These are phyloP conservation scores for Gymnopus androsaceus DNA, from an alignment of 1,284 basidiomycete genomes.

Conservation along the genomic window DNA sequence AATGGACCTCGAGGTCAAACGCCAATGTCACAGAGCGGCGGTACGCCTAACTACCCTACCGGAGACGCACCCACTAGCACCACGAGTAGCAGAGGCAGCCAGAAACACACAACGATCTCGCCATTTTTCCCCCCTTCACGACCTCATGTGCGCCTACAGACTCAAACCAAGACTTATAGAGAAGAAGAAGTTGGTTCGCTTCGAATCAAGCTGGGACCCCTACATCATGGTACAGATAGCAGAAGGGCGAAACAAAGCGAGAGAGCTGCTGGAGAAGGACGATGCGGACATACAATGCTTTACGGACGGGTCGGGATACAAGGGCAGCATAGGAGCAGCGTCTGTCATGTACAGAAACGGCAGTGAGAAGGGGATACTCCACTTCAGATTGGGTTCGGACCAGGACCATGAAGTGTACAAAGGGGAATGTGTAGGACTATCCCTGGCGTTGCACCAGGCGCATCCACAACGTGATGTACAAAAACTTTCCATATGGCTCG, in stretches of 20 bases:
- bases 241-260: slow-evolving; percentile 21
- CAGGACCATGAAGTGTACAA: background rate
- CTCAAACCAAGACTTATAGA: background rate
- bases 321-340: background rate
- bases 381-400: background rate
- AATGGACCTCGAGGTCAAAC: background rate
- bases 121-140: background rate
- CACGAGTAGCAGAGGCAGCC: background rate
- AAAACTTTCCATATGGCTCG: background rate
- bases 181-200: background rate
- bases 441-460: background rate
- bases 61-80: background rate
- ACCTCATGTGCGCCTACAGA: background rate
- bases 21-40: background rate
- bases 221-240: slow-evolving; percentile 20
- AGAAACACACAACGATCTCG: background rate
- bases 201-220: background rate
- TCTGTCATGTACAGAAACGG: background rate
- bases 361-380: background rate
- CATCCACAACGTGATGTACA: background rate
- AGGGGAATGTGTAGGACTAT: slow-evolving; percentile 1
- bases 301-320: background rate
- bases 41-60: background rate
- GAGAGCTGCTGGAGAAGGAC: too few relatives aligned
- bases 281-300: too few relatives aligned